Base-by-base conservation (phyloP, 441 rosid genomes). In the Pelargonium myrrhifolium region DNA sequence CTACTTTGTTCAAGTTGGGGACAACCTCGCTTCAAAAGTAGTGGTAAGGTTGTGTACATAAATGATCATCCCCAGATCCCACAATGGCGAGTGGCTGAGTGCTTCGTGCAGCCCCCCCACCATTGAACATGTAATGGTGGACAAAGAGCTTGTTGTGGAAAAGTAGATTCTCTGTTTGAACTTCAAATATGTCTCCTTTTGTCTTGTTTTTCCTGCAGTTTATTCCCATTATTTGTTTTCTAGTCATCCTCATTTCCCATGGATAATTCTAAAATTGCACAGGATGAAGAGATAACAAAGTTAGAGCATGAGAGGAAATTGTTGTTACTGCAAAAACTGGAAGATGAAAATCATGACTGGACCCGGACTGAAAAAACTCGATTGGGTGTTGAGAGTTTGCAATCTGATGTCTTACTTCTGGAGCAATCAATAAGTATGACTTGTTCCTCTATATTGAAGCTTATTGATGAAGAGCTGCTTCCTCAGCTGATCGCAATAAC, bases 251-350 rank as follows among this genome's bases (percentile, higher is more conserved):
- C 31, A 28, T 17, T 42, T 20, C 15, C 66, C 11, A 24, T 55
- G 63, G 65, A 14, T 62, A 17, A 61, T 65, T 42, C 64, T 73
- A 55, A 28, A 59, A n/a, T 43, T 39, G 28, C 70, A 68, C 74
- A 93, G 99, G 96, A 89, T 47, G 95, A 89, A 88, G 97, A 88
- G 76, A 74, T 75, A 37, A 69, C 79, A 22, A 93, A 87, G 78
- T 72, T 84, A 65, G 99, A 93, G 83, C 84, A 71, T 59, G 85
- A 81, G 79, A 91, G 77, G 80, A 93, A 91, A 75, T 77, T 80
- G 45, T 72, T 69, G 64, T 75, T 91, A 68, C 88, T 91, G 66
- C 89, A 76, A 68, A 88, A 75, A 82, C 96, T 78, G 73, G 88
- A 86, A 75, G 89, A 83, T 22, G 96, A 86, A 81, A 77, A 81